phyloP scores from a whole-genome alignment of 1,284 basidiomycete species.

The Ceratorhiza oryzae-sativae region DNA sequence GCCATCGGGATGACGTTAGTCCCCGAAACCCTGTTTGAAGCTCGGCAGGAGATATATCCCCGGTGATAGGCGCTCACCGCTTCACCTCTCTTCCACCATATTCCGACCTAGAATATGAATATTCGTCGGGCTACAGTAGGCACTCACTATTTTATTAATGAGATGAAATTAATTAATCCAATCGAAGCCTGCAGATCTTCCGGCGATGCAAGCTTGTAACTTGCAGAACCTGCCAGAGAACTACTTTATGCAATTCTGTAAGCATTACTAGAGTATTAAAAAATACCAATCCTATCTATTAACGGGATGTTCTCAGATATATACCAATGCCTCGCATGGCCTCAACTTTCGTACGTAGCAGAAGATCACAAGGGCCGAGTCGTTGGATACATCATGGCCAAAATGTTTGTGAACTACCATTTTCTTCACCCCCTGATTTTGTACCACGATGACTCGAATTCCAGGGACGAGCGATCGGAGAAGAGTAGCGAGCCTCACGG shows the following conservation, averaged over 20 bases:
- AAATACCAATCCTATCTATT: neutral
- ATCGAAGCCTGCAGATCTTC: constrained; percentile 63
- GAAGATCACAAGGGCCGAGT: constrained; percentile 88
- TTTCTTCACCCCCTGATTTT: constrained; percentile 30
- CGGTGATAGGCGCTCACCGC: neutral
- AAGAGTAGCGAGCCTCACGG: constrained; percentile 72
- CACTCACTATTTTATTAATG: neutral
- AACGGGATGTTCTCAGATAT: constrained; percentile 70
- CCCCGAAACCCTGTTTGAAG: neutral
- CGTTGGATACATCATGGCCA: constrained; percentile 93
- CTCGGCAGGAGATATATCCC: constrained; percentile 6
- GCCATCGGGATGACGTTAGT: neutral
- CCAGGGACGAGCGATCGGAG: constrained; percentile 73
- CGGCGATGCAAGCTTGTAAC: constrained; percentile 93
- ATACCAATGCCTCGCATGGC: constrained; percentile 91
- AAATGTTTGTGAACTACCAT: constrained; percentile 68
- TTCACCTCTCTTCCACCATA: neutral
- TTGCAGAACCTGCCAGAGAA: constrained; percentile 88
- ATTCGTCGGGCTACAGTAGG: constrained; percentile 43
- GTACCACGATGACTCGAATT: constrained; percentile 37
- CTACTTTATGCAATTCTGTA: constrained; percentile 89
- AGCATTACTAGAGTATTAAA: constrained; percentile 52
- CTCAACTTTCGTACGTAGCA: constrained; percentile 93
- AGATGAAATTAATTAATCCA: neutral
- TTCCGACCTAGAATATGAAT: constrained; percentile 36